Conservation (phyloP, 352 stramenopile genomes). For the Phytophthora pseudosyringae region DNA sequence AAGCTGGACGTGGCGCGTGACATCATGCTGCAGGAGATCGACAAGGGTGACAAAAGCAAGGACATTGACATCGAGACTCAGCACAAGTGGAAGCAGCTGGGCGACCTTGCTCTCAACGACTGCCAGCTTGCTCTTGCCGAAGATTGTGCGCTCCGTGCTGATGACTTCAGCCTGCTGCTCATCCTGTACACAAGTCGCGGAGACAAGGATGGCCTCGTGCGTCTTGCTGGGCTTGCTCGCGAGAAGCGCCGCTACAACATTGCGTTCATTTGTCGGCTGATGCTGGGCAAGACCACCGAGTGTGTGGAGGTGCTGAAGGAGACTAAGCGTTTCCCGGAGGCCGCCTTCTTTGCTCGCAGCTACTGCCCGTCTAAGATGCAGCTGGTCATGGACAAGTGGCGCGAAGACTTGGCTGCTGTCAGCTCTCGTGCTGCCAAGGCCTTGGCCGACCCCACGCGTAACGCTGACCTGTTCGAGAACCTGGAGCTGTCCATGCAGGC, state of each 20-base stretch:
- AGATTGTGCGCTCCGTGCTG: constrained; percentile 93
- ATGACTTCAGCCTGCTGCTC: constrained; percentile 97
- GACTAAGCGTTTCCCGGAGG: constrained; percentile 96
- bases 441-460: constrained; percentile 92
- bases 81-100: constrained; percentile 98
- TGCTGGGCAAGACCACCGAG: constrained; percentile 95
- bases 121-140: constrained; percentile 96
- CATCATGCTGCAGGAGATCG: constrained; percentile 93
- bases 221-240: constrained; percentile 89
- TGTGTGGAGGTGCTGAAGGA: constrained; percentile 96
- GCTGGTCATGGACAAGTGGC: constrained; percentile 97
- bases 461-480: constrained; percentile 97
- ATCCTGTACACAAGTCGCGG: constrained; percentile 97
- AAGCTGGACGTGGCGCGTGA: constrained; percentile 95
- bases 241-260: constrained; percentile 95
- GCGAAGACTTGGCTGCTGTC: constrained; percentile 90
- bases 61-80: constrained; percentile 96
- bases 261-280: constrained; percentile 95
- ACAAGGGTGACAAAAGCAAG: constrained; percentile 52
- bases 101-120: constrained; percentile 93
- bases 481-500: constrained; percentile 94
- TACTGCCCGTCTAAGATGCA: constrained; percentile 97
- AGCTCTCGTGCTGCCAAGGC: constrained; percentile 93
- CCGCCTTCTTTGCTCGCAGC: constrained; percentile 98
- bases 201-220: constrained; percentile 92